Evolutionary conservation across 148 eudicot genomes (phyloP).

Genomic region (Linanthus parryae): DNA sequence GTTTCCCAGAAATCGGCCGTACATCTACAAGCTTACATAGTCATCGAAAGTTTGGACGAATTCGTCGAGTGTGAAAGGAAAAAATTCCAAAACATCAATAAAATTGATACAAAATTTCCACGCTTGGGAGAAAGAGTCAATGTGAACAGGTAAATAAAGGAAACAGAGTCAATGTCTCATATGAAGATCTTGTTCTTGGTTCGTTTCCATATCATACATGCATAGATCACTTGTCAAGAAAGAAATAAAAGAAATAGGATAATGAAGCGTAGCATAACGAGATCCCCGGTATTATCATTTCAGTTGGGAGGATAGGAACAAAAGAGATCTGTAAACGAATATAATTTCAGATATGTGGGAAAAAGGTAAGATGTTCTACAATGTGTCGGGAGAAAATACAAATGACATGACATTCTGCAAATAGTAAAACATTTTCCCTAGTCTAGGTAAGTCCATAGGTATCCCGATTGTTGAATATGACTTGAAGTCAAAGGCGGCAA

Average conservation of each 20-base stretch:
- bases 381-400: not conserved
- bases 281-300: constrained; percentile 46
- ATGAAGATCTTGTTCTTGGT: too few species aligned
- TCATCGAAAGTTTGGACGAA: constrained; percentile 57
- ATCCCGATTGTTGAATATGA: too few species aligned
- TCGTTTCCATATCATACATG: too few species aligned
- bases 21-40: constrained; percentile 30
- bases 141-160: not conserved
- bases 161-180: too few species aligned
- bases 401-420: not conserved
- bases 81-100: constrained; percentile 52
- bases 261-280: constrained; percentile 36
- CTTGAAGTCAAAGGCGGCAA: too few species aligned
- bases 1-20: too few species aligned
- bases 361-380: too few species aligned
- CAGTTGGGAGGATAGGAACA: constrained; percentile 51
- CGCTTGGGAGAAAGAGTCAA: constrained; percentile 22
- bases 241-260: not conserved
- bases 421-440: too few species aligned
- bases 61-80: constrained; percentile 63
- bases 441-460: too few species aligned
- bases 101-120: constrained; percentile 54
- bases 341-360: not conserved
- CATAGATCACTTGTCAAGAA: too few species aligned
- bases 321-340: constrained; percentile 28